These are phyloP conservation scores for Pseudocercospora macadamiae DNA, from an alignment of 2,329 filamentous ascomycete species.

Conservation along the genomic window DNA sequence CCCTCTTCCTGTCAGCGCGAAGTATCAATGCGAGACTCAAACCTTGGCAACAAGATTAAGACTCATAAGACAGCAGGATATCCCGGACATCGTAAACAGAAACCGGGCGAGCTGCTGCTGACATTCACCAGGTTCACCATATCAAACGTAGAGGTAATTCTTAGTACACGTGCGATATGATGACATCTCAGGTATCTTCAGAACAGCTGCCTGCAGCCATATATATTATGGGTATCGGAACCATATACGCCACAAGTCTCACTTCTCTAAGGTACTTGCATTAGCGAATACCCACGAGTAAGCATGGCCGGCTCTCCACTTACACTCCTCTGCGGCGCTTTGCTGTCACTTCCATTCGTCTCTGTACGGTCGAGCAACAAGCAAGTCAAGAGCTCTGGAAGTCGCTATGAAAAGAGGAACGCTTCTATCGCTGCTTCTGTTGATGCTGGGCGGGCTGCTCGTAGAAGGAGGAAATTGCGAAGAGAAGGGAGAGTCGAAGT, in stretches of 20 bases:
- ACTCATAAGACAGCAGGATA: not conserved
- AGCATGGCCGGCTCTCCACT: constrained; percentile 16
- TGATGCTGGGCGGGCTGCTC: constrained; percentile 4
- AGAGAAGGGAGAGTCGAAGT: not conserved
- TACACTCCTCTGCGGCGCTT: constrained; percentile 15
- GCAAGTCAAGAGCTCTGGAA: not conserved
- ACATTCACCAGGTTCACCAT: not conserved
- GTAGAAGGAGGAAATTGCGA: constrained; percentile 11
- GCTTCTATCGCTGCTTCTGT: constrained; percentile 12
- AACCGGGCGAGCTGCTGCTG: not conserved
- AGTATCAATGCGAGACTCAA: constrained; percentile 3
- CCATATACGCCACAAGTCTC: not conserved
- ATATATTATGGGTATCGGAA: not conserved
- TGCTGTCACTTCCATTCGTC: constrained; percentile 19
- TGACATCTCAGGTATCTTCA: not conserved
- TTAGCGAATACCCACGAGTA: not conserved
- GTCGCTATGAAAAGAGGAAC: not conserved
- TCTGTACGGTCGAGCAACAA: constrained; percentile 2
- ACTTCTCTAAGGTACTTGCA: not conserved
- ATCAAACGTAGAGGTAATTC: not conserved
- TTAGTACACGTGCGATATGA: constrained; percentile 1
- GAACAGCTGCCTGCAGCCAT: not conserved
- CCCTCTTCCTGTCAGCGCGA: too few relatives aligned
- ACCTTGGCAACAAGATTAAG: constrained; percentile 1
- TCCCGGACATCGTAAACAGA: not conserved